Evolutionary conservation across 176 grass and related monocot species (phyloP), one percentile per base, ranked within the genome.

Genomic region (Zea luxurians): DNA sequence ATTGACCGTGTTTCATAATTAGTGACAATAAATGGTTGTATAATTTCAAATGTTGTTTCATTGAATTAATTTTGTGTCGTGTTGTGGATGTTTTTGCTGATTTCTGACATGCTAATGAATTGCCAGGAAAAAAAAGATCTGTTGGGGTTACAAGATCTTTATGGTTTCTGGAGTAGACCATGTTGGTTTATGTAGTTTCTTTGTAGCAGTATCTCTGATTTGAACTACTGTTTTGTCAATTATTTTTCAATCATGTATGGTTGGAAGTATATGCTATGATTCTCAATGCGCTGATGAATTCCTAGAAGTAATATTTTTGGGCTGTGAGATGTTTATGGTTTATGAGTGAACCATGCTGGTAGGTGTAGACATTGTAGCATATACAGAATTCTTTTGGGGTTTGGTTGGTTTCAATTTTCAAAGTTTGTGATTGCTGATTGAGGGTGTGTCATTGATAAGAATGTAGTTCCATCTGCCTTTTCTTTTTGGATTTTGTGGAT

Each of bases 11-110:
- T 18, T 85, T 50, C 35, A 44, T 35, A 18, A 20, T 18, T 81
- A 10, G 6, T 2, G 7, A 64, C 12, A 34, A 45, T 48, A 43
- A 9, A 78, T 66, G 27, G 21, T 36, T 43, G 6, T 36, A 4
- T 2, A 52, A 27, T 79, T 79, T 73, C 5, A 44, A 77, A 54
- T 64, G 6, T 16, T 61, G 74, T 61, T 76, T 87, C 36, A 66
- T 66, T 16, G 35, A 36, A 11, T 53, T 62, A 61, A 53, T 17
- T 74, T 20, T 16, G 17, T 37, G 9, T 17, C 15, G 42, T 46
- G 44, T 65, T 8, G 57, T n/a, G 48, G 8, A 71, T 74, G 21
- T 63, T 46, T 20, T 17, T 44, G 45, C 45, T 70, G 8, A 1
- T 38, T 68, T 83, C 11, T 11, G 61, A 61, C 10, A 16, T 41